Conservation (phyloP, 228 moss, liverwort and hornwort genomes). For the Sphagnum magellanicum region DNA sequence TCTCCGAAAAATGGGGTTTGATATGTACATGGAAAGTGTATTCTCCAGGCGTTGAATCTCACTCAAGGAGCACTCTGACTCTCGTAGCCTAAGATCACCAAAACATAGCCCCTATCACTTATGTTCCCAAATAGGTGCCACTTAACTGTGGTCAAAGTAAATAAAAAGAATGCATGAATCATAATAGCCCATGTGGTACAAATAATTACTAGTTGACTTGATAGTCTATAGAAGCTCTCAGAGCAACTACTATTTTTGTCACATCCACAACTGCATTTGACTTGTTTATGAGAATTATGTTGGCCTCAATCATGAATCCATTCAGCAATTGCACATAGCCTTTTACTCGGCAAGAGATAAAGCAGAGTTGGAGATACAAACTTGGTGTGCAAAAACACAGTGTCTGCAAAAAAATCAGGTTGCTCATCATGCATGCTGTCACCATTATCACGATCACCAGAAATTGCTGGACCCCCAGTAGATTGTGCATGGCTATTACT, state of each 20-base stretch:
- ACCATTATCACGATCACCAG: conserved; percentile 51
- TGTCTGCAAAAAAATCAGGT: conserved; percentile 75
- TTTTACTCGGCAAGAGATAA: too few relatives aligned
- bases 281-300: too few relatives aligned
- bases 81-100: conserved; percentile 14
- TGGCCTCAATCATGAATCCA: too few relatives aligned
- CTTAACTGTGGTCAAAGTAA: too few relatives aligned
- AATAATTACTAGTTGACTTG: too few relatives aligned
- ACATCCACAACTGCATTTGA: too few relatives aligned
- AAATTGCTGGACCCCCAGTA: conserved; percentile 12
- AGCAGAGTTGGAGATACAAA: conserved; percentile 13
- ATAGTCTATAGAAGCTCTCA: too few relatives aligned
- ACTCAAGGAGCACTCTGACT: conserved; percentile 56
- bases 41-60: conserved; percentile 64
- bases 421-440: conserved; percentile 42
- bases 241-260: too few relatives aligned
- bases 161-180: too few relatives aligned
- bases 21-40: conserved; percentile 56
- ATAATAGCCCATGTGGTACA: too few relatives aligned
- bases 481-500: conserved; percentile 14
- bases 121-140: background rate
- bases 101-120: background rate
- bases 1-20: conserved; percentile 50
- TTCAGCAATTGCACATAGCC: too few relatives aligned
- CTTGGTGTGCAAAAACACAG: conserved; percentile 92